Evolutionary conservation across 2,329 filamentous ascomycete species (phyloP).

Genomic region (Cladosporium sp.): DNA sequence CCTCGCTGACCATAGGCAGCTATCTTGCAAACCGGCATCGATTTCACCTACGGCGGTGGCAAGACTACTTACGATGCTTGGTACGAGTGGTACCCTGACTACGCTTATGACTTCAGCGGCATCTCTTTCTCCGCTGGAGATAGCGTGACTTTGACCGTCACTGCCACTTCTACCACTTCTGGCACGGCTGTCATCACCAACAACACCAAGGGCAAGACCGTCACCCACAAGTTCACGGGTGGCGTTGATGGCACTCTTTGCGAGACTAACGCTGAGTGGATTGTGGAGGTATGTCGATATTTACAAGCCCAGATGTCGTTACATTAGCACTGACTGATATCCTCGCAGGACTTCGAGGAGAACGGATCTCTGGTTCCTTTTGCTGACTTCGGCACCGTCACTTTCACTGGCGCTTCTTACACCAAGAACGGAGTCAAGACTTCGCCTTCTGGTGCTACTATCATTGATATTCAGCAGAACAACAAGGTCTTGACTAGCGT

Average conservation of each 20-base stretch:
- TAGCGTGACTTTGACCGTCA: constrained; percentile 39
- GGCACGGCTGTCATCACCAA: constrained; percentile 50
- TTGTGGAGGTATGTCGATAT: constrained; percentile 44
- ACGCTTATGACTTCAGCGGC: constrained; percentile 49
- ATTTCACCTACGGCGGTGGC: constrained; percentile 48
- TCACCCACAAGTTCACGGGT: constrained; percentile 48
- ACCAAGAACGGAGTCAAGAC: constrained; percentile 28
- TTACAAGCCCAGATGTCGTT: neutral
- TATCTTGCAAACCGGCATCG: constrained; percentile 56
- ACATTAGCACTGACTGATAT: neutral
- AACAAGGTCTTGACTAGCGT: constrained; percentile 15
- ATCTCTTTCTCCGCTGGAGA: constrained; percentile 46
- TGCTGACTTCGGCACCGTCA: constrained; percentile 46
- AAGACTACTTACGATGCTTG: constrained; percentile 50
- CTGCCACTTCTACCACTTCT: constrained; percentile 38
- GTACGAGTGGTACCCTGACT: constrained; percentile 60
- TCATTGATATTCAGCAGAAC: constrained; percentile 46
- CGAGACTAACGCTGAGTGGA: constrained; percentile 60
- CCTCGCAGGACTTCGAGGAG: constrained; percentile 39
- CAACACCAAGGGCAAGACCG: constrained; percentile 47
- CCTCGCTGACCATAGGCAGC: constrained; percentile 29
- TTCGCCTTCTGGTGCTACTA: constrained; percentile 30
- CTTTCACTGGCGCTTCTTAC: constrained; percentile 36
- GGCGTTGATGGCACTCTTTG: constrained; percentile 41
- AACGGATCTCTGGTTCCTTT: constrained; percentile 40